A percentile compares a stretch with the other conserved stretches of the same genome.
phyloP scores from a whole-genome alignment of 2,329 filamentous ascomycete species.

The Cercospora brassicicola region DNA sequence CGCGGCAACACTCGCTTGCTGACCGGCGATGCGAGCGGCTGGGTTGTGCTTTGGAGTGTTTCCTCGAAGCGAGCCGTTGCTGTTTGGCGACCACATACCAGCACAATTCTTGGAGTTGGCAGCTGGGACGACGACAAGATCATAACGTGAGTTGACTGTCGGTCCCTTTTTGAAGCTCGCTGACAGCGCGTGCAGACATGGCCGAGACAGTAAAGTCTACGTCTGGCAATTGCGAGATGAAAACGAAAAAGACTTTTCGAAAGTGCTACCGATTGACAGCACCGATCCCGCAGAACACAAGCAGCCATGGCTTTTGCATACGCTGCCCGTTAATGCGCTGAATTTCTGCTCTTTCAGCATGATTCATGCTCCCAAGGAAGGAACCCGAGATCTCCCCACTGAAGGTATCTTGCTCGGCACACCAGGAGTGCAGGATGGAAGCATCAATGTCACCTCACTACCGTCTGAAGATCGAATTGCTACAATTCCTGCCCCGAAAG shows the following conservation, averaged over 20 bases:
- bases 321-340: constrained; percentile 83
- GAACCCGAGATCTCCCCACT: constrained; percentile 20
- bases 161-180: not conserved
- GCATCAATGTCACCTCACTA: constrained; percentile 79
- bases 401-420: constrained; percentile 68
- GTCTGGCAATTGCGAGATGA: constrained; percentile 71
- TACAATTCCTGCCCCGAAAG: constrained; percentile 53
- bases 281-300: constrained; percentile 48
- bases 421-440: constrained; percentile 56
- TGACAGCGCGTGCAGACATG: constrained; percentile 62
- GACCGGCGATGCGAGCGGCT: constrained; percentile 88
- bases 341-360: constrained; percentile 88
- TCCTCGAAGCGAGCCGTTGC: constrained; percentile 75
- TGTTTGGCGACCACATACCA: constrained; percentile 83
- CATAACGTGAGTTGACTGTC: constrained; percentile 65
- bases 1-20: constrained; percentile 72
- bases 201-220: constrained; percentile 80
- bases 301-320: constrained; percentile 81
- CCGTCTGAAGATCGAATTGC: constrained; percentile 71
- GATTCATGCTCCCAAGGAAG: constrained; percentile 42
- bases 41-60: constrained; percentile 81
- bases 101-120: constrained; percentile 71
- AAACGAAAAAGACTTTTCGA: constrained; percentile 66
- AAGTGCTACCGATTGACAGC: constrained; percentile 67
- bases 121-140: constrained; percentile 71